Conservation (phyloP, 1,139 yeast species). For the Debaryomycetaceae sp. region DNA sequence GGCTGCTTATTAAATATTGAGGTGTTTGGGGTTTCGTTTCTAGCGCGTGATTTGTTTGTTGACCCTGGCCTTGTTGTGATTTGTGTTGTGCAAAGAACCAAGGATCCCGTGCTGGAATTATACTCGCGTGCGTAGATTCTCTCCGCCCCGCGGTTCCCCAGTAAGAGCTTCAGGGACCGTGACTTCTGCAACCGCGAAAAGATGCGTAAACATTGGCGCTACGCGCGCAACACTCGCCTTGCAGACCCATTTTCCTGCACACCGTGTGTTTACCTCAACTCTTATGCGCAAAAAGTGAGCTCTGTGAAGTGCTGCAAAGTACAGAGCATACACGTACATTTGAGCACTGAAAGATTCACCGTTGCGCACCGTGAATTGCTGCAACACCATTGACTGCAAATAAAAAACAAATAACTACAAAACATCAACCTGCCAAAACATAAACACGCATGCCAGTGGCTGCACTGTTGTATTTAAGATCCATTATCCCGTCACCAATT, state of each 20-base stretch:
- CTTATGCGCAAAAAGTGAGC: neutral
- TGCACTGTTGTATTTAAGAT: too few species aligned
- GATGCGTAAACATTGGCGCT: constrained; percentile 4
- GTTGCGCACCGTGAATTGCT: too few species aligned
- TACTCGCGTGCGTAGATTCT: constrained; percentile 4
- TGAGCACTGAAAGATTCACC: constrained; percentile 4
- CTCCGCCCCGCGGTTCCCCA: constrained; percentile 1
- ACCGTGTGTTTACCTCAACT: too few species aligned
- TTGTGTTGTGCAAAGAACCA: too few species aligned
- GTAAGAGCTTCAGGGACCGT: constrained; percentile 2
- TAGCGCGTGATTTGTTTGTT: too few species aligned
- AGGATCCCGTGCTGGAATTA: neutral
- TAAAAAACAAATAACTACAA: too few species aligned
- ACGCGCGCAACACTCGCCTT: too few species aligned
- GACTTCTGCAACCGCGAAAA: constrained; percentile 1
- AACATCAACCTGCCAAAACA: neutral
- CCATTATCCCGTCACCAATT: too few species aligned
- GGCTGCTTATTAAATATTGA: neutral
- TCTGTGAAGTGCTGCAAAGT: constrained; percentile 3
- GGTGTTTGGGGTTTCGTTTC: constrained; percentile 2
- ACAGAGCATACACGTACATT: constrained; percentile 2
- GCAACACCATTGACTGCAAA: too few species aligned
- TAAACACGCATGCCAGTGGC: neutral
- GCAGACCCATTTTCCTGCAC: too few species aligned
- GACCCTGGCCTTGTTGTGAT: too few species aligned